Percentiles rank a stretch among this genome's conserved stretches.
These are phyloP conservation scores for Schizopora paradoxa DNA, from an alignment of 1,284 basidiomycete genomes.

Conservation along the genomic window DNA sequence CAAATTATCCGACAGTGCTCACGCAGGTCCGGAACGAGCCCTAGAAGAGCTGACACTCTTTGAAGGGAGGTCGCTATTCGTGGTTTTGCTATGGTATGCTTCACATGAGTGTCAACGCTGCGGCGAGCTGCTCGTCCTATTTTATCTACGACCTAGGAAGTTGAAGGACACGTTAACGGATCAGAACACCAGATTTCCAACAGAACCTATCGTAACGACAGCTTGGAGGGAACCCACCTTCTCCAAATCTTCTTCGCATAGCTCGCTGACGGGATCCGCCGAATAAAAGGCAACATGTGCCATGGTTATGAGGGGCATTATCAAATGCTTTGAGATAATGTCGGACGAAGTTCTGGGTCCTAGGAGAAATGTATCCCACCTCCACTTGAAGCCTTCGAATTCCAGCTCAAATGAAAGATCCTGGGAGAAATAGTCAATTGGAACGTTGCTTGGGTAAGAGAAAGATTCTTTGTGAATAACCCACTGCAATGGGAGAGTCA, in stretches of 20 bases:
- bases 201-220: neutral
- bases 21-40: conserved; percentile 60
- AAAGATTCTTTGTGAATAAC: conserved; percentile 20
- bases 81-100: conserved; percentile 61
- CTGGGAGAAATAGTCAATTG: conserved; percentile 31
- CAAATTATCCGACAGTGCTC: conserved; percentile 27
- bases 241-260: conserved; percentile 54
- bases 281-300: conserved; percentile 62
- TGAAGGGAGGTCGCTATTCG: conserved; percentile 57
- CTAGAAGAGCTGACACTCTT: conserved; percentile 64
- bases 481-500: conserved; percentile 55
- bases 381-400: conserved; percentile 57
- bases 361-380: conserved; percentile 65
- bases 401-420: conserved; percentile 61
- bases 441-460: neutral
- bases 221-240: conserved; percentile 39
- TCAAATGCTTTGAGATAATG: conserved; percentile 67
- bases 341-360: conserved; percentile 61
- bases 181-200: conserved; percentile 2
- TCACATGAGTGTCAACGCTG: conserved; percentile 63
- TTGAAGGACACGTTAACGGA: conserved; percentile 7
- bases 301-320: conserved; percentile 66
- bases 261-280: conserved; percentile 46
- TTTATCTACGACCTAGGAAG: conserved; percentile 56
- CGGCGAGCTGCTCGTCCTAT: conserved; percentile 60